Conservation (phyloP, 805 yeast genomes). For the Pichia rugopelliculosa region DNA sequence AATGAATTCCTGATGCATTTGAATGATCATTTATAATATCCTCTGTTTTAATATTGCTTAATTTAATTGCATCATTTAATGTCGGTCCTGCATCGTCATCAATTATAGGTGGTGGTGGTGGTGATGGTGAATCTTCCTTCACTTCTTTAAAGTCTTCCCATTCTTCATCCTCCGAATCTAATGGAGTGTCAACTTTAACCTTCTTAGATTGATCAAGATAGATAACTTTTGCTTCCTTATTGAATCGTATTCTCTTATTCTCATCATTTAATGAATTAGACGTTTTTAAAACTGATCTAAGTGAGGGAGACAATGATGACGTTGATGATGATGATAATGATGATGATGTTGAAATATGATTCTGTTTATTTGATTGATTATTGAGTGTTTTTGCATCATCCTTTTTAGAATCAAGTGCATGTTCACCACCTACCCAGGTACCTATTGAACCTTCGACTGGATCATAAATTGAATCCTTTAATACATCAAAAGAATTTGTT, state of each 20-base stretch:
- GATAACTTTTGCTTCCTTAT: slow-evolving; percentile 27
- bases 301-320: slow-evolving; percentile 3
- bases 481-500: neutral
- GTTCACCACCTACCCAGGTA: slow-evolving; percentile 30
- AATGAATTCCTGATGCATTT: slow-evolving; percentile 41
- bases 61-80: slow-evolving; percentile 34
- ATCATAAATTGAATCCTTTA: slow-evolving; percentile 24
- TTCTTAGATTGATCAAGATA: slow-evolving; percentile 17
- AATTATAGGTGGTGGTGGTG: slow-evolving; percentile 11
- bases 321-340: slow-evolving; percentile 7
- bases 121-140: slow-evolving; percentile 30
- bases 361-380: too few species aligned
- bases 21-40: slow-evolving; percentile 27
- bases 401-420: slow-evolving; percentile 30
- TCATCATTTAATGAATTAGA: slow-evolving; percentile 3
- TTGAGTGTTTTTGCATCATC: slow-evolving; percentile 7
- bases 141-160: slow-evolving; percentile 46
- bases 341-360: too few species aligned
- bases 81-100: slow-evolving; percentile 33
- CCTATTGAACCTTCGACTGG: slow-evolving; percentile 28
- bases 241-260: slow-evolving; percentile 24
- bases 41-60: slow-evolving; percentile 30
- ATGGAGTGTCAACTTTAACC: slow-evolving; percentile 2
- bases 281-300: slow-evolving; percentile 16
- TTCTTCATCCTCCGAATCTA: slow-evolving; percentile 25